Evolutionary conservation across 2,329 filamentous ascomycete species (phyloP), one percentile per base, ranked within the genome.

Genomic region (Calycina marina): DNA sequence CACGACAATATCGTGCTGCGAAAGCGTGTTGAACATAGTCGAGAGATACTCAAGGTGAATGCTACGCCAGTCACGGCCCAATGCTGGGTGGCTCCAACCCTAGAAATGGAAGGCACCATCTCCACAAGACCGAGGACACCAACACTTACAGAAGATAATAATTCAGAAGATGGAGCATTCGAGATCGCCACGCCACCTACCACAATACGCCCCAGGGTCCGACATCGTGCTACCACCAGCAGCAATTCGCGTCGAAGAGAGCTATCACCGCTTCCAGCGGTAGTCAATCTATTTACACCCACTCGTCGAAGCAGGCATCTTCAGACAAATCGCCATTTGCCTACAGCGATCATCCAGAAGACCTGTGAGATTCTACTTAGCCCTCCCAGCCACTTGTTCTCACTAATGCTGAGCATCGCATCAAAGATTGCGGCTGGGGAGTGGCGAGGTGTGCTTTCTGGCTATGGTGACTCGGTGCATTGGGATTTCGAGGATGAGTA

Each of bases 391-490:
- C 73, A 86, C 45, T 66, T 93, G 2, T 69, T 93, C 20, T 65
- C 72, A 15, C 61, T 93, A 25, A 85, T 93, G 65, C 66, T 93
- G 4, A 73, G 74, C 35, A 82, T 93, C 35, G 82, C 85, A 1
- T 76, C 80, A 0, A 74, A 71, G 40, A 83, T 93, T 40, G 68
- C 75, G 1, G 63, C 63, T 17, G 71, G 69, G 12, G 64, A 70
- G 56, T 73, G 67, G 75, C 60, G 69, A 48, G 78, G 69, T 40
- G 56, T 68, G 43, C 61, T 72, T 10, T 63, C 65, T 31, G 20
- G 20, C n/a, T 57, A 62, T 32, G 62, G 61, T 18, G 68, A 72
- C 34, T 51, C 56, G 2, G 70, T 73, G 3, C 59, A 68, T 28
- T 75, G 71, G 71, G 70, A 76, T 46, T 72, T 69, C 41, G 49